Base-by-base conservation (phyloP, 345 rosid genomes). In the Ricinus communis region DNA sequence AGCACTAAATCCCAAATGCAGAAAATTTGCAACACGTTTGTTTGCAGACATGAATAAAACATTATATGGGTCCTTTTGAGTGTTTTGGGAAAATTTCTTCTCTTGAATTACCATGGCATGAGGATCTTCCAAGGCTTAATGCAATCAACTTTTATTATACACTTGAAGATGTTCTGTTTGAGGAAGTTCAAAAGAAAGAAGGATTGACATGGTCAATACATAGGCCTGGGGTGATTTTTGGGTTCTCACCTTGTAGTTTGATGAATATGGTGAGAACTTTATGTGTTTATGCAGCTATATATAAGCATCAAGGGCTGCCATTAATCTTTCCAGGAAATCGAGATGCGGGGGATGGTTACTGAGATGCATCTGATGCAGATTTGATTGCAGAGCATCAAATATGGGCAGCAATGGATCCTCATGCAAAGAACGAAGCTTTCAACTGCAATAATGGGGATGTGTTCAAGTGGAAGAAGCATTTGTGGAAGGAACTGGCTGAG, bases 351-450 rank as follows among this genome's bases (percentile, higher is more conserved):
- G 87, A 90, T 16, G 61, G 87, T 16, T 87, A 84, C 74, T 62
- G 68, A 0, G 11, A 69, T 0, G 85, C 77, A 1, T 84, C 90
- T 0, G 98, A 90, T 28, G 97, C 97, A 0, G 95, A 89, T 50
- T 65, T 90, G 73, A 30, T 90, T 0, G 94, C 96, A 0, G 95
- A 93, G 84, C 96, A 93, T 62, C 91, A 90, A 57, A 90, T 93
- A 62, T 93, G 97, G 96, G 91, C 93, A 0, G 79, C 93, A 19
- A 91, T 87, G 65, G 95, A 90, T 66, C 85, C 80, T 0, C 66
- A 78, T 25, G 87, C 94, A 0, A 79, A 74, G 75, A 84, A 89
- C 65, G 87, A 90, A 71, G 96, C 91, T 0, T 93, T 90, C 71
- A 88, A 93, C 77, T 83, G 88, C 71, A 74, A 40, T 71, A 90